Percentiles rank a stretch among this genome's conserved stretches.
Evolutionary conservation across 805 yeast genomes (phyloP).

Genomic region (Yarrowia keelungensis): DNA sequence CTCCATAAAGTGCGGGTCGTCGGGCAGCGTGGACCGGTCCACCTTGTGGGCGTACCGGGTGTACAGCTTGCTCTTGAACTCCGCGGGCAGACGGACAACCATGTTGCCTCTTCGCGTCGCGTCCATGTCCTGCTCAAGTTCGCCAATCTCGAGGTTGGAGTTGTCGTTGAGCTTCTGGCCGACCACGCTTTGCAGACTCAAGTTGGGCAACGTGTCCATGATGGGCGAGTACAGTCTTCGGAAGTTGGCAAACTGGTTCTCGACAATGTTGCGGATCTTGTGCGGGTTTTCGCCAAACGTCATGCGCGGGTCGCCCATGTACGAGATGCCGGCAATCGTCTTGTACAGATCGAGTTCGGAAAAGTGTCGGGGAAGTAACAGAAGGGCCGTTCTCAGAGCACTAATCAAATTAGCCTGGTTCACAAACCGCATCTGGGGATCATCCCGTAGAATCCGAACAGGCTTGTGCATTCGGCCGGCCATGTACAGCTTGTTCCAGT

Average conservation of each 20-base stretch:
- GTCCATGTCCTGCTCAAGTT: slow-evolving; percentile 50
- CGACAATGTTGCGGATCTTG: slow-evolving; percentile 84
- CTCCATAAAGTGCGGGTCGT: slow-evolving; percentile 38
- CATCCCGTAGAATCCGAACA: slow-evolving; percentile 73
- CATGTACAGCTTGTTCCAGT: slow-evolving; percentile 85
- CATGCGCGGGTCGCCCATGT: slow-evolving; percentile 90
- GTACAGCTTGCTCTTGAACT: slow-evolving; percentile 56
- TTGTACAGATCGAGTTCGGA: slow-evolving; percentile 72
- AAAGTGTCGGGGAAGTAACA: slow-evolving; percentile 59
- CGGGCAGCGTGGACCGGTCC: slow-evolving; percentile 24
- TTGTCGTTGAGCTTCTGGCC: slow-evolving; percentile 43
- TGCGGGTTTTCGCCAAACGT: slow-evolving; percentile 88
- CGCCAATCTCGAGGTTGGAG: slow-evolving; percentile 48
- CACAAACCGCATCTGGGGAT: slow-evolving; percentile 65
- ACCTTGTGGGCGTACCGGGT: slow-evolving; percentile 42
- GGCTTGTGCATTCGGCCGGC: slow-evolving; percentile 97
- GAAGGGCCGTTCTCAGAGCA: slow-evolving; percentile 73
- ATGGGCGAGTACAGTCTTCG: slow-evolving; percentile 76
- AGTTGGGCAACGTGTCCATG: slow-evolving; percentile 54
- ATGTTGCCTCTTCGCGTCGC: slow-evolving; percentile 53
- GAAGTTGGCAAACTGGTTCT: slow-evolving; percentile 73
- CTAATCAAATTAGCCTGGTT: slow-evolving; percentile 79
- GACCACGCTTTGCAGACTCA: slow-evolving; percentile 41
- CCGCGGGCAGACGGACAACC: slow-evolving; percentile 57
- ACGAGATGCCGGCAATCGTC: slow-evolving; percentile 80